Percentiles rank a stretch among this genome's conserved stretches.
Evolutionary conservation across 257 asterid genomes (phyloP).

Genomic region (Solanum medicagineum): DNA sequence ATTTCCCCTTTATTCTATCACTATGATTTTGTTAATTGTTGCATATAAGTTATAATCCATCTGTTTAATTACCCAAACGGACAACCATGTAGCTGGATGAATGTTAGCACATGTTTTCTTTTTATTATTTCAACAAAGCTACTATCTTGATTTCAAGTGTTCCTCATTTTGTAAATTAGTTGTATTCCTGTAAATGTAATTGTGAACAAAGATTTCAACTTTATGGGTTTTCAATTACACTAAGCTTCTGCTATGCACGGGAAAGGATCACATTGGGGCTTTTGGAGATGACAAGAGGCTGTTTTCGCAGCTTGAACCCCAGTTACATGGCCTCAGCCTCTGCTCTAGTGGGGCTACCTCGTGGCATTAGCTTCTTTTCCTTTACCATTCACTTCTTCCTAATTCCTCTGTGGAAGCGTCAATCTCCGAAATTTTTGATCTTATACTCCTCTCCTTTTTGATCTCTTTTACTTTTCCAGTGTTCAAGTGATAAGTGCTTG

Average conservation of each 20-base stretch:
- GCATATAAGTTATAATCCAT: not conserved
- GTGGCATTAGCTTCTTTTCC: not conserved
- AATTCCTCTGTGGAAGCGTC: not conserved
- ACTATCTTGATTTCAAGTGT: not conserved
- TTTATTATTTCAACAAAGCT: not conserved
- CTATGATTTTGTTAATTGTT: not conserved
- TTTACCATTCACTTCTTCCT: not conserved
- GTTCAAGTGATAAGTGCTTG: constrained; percentile 53
- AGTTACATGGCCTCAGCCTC: not conserved
- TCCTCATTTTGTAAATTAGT: not conserved
- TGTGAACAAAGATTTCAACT: not conserved
- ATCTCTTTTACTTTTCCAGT: constrained; percentile 30
- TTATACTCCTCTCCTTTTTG: not conserved
- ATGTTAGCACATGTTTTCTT: not conserved
- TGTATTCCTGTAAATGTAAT: not conserved
- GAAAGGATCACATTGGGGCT: not conserved
- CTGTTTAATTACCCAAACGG: not conserved
- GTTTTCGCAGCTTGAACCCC: not conserved
- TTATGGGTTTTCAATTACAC: not conserved
- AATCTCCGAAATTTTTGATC: not conserved
- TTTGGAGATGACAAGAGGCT: not conserved
- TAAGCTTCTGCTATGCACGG: not conserved
- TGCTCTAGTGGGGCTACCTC: not conserved
- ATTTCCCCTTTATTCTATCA: not conserved
- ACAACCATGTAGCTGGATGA: not conserved